phyloP scores from a whole-genome alignment of 257 asterid genomes.

The Fraxinus quadrangulata region DNA sequence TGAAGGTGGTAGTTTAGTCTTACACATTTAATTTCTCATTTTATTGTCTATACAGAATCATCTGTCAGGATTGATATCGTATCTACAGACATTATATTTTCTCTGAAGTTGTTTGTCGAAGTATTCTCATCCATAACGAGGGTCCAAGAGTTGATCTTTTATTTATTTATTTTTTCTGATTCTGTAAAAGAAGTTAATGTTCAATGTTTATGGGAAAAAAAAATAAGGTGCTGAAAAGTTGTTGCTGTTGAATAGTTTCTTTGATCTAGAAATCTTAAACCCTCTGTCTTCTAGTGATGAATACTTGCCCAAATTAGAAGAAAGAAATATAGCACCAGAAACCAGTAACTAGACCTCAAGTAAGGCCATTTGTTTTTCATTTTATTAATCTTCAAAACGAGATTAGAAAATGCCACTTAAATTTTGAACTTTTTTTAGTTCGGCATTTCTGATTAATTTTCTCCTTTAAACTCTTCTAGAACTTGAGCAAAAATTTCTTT shows the following conservation, averaged over 20 bases:
- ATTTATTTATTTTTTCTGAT: neutral
- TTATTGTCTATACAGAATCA: constrained; percentile 5
- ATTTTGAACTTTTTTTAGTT: neutral
- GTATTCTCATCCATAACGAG: neutral
- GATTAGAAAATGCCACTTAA: neutral
- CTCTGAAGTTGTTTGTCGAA: neutral
- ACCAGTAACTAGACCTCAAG: neutral
- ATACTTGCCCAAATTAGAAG: neutral
- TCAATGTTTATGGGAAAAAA: neutral
- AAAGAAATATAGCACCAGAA: neutral
- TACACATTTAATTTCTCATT: constrained; percentile 21
- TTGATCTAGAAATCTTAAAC: neutral
- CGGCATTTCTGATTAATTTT: neutral
- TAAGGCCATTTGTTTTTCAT: neutral
- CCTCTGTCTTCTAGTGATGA: neutral
- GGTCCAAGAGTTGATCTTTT: neutral
- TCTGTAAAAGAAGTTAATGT: neutral
- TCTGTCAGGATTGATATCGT: neutral
- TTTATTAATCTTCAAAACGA: neutral
- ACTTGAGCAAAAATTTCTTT: constrained; percentile 19
- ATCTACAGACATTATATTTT: neutral
- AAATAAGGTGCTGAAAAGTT: neutral
- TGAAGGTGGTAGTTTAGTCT: constrained; percentile 47
- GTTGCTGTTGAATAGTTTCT: neutral
- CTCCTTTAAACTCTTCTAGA: neutral